Evolutionary conservation across 2,329 filamentous ascomycete genomes (phyloP).

Genomic region (Colletotrichum sp.): DNA sequence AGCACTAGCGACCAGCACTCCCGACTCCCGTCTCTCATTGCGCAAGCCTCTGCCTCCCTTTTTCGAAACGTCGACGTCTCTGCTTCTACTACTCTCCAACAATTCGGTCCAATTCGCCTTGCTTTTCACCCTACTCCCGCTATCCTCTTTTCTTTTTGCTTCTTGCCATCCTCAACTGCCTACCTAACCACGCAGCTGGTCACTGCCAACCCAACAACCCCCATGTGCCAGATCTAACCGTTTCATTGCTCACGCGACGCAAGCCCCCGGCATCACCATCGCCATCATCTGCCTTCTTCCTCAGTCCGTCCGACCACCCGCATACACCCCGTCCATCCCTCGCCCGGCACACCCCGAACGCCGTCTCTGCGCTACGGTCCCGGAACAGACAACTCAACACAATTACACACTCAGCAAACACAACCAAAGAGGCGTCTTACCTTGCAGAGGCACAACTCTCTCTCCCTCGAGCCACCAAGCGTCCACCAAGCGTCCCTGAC

Average conservation of each 20-base stretch:
- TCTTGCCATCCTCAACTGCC: background rate
- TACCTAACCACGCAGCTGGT: background rate
- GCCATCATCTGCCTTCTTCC: slow-evolving; percentile 3
- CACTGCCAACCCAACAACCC: background rate
- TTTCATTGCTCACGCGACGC: slow-evolving; percentile 6
- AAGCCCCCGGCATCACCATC: slow-evolving; percentile 3
- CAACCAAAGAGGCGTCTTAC: background rate
- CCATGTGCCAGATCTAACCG: background rate
- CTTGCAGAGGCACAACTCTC: background rate
- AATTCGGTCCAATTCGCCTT: slow-evolving; percentile 5
- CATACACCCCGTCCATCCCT: background rate
- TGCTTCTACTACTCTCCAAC: background rate
- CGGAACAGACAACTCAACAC: background rate
- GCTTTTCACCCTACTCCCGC: background rate
- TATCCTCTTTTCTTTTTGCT: background rate
- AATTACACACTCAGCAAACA: background rate
- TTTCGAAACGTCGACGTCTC: slow-evolving; percentile 8
- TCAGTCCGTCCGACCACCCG: slow-evolving; percentile 8
- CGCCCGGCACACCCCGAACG: background rate
- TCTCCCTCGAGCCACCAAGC: background rate
- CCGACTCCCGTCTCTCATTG: background rate
- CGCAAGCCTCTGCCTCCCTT: slow-evolving; percentile 10
- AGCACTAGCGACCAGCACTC: background rate
- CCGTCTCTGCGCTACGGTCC: slow-evolving; percentile 14
- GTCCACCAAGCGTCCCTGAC: background rate